These are phyloP conservation scores for Chondrus crispus DNA, from an alignment of 23 red algal species.

Conservation along the genomic window DNA sequence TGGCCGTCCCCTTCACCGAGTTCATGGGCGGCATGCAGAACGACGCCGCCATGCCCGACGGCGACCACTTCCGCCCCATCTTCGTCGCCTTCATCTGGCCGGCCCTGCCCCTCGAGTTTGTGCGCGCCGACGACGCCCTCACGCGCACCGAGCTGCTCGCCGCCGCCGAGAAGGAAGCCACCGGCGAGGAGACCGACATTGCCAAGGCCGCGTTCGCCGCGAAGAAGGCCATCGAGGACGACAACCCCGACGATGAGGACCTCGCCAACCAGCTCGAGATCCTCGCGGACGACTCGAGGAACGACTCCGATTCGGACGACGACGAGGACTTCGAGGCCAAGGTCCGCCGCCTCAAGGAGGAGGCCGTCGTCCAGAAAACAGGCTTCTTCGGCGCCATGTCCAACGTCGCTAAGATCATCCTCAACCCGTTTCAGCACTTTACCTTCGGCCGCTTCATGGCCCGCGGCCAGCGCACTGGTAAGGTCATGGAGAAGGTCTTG, in stretches of 20 bases:
- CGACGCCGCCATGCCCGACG: constrained; percentile 39
- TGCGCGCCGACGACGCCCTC: constrained; percentile 13
- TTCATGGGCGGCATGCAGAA: constrained; percentile 65
- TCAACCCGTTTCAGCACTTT: constrained; percentile 35
- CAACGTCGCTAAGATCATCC: background rate
- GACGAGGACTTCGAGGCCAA: constrained; percentile 22
- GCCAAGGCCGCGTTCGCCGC: constrained; percentile 28
- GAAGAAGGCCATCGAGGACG: constrained; percentile 29
- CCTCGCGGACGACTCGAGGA: background rate
- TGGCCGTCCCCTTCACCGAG: constrained; percentile 57
- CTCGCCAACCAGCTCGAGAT: background rate
- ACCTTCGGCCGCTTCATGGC: constrained; percentile 51
- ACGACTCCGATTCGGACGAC: constrained; percentile 37
- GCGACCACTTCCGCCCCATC: constrained; percentile 24
- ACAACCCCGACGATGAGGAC: constrained; percentile 52
- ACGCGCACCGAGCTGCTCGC: constrained; percentile 33
- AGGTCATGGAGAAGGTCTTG: constrained; percentile 29
- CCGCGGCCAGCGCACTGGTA: constrained; percentile 24
- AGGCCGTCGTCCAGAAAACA: background rate
- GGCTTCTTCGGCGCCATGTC: background rate
- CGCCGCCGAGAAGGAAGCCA: background rate
- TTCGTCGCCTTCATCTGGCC: constrained; percentile 71
- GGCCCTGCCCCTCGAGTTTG: constrained; percentile 39
- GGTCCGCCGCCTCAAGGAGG: background rate
- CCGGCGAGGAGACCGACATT: constrained; percentile 28